phyloP scores from a whole-genome alignment of 2,329 filamentous ascomycete species.

The Thielaviopsis punctulata region DNA sequence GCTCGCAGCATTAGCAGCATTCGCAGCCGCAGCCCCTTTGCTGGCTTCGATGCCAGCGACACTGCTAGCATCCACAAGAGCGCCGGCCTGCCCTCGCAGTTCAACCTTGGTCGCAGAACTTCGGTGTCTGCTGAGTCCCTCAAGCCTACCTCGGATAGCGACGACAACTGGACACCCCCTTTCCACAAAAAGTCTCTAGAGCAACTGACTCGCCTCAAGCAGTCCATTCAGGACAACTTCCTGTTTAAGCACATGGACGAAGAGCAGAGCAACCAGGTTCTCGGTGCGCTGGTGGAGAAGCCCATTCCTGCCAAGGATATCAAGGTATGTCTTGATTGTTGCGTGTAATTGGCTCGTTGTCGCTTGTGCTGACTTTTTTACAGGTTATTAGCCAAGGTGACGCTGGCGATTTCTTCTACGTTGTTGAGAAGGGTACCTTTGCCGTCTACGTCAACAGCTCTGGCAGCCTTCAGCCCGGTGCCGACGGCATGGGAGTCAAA shows the following conservation, averaged over 20 bases:
- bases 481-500: constrained; percentile 65
- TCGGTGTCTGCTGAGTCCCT: constrained; percentile 95
- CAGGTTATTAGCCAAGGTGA: constrained; percentile 93
- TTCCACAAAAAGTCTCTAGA: constrained; percentile 67
- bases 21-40: constrained; percentile 30
- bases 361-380: background rate
- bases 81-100: constrained; percentile 73
- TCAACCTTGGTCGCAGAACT: constrained; percentile 82
- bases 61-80: constrained; percentile 31
- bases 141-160: constrained; percentile 67
- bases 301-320: constrained; percentile 81
- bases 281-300: constrained; percentile 86
- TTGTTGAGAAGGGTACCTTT: constrained; percentile 81
- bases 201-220: constrained; percentile 62
- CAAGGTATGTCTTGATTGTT: constrained; percentile 30
- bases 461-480: constrained; percentile 62
- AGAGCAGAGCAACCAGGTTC: constrained; percentile 71
- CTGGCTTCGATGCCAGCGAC: constrained; percentile 32
- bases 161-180: constrained; percentile 83
- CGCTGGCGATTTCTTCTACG: constrained; percentile 92
- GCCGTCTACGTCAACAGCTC: constrained; percentile 75
- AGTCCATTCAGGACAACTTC: constrained; percentile 76
- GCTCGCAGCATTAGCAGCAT: constrained; percentile 2
- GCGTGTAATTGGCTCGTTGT: background rate
- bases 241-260: constrained; percentile 90